Evolutionary conservation across 2,329 filamentous ascomycete species (phyloP).

Genomic region (Mollisia scopiformis): DNA sequence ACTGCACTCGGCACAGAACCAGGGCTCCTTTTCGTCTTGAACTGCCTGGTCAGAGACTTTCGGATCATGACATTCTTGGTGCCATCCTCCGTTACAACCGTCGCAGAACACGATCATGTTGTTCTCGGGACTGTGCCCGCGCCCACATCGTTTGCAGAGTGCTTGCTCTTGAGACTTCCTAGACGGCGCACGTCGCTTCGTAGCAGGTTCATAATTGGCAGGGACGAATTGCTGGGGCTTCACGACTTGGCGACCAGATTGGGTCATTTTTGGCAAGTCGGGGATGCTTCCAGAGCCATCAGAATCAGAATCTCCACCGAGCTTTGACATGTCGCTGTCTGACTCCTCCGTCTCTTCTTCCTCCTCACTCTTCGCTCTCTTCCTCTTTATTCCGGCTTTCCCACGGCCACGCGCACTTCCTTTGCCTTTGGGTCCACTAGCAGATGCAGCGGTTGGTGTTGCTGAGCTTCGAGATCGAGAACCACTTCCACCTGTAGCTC

Average conservation of each 20-base stretch:
- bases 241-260: constrained; percentile 73
- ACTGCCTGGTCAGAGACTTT: constrained; percentile 72
- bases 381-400: constrained; percentile 34
- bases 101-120: constrained; percentile 89
- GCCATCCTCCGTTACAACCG: constrained; percentile 78
- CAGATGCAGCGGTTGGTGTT: constrained; percentile 27
- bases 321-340: constrained; percentile 34
- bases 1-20: constrained; percentile 70
- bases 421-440: constrained; percentile 23
- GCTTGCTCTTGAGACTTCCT: constrained; percentile 63
- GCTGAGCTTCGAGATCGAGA: constrained; percentile 23
- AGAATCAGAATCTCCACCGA: constrained; percentile 42
- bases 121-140: constrained; percentile 70
- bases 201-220: constrained; percentile 47
- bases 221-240: constrained; percentile 68
- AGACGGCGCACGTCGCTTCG: constrained; percentile 45
- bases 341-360: constrained; percentile 34
- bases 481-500: constrained; percentile 20
- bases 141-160: constrained; percentile 72
- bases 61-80: constrained; percentile 81
- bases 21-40: constrained; percentile 66
- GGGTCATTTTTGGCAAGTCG: constrained; percentile 65
- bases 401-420: constrained; percentile 23
- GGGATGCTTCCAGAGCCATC: constrained; percentile 47
- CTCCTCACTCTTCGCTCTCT: constrained; percentile 33